Evolutionary conservation across 345 rosid genomes (phyloP).

Genomic region (Laguncularia racemosa): DNA sequence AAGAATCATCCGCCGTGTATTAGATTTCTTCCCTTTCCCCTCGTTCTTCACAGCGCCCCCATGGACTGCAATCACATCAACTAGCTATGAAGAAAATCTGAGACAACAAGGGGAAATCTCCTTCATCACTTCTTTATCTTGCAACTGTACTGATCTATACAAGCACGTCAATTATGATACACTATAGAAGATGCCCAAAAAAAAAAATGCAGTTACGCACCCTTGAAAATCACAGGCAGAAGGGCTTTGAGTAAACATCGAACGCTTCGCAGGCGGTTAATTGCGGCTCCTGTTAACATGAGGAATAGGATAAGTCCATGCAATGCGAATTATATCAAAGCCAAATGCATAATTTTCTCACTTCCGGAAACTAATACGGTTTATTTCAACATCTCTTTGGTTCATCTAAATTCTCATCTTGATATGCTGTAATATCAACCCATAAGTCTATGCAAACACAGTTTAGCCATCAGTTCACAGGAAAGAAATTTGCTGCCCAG

Average conservation of each 20-base stretch:
- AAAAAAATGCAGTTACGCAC: not conserved
- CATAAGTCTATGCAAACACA: not conserved
- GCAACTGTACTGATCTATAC: too few relatives aligned
- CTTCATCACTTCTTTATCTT: too few relatives aligned
- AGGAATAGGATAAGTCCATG: constrained; percentile 1
- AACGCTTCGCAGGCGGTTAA: constrained; percentile 66
- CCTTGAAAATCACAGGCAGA: constrained; percentile 38
- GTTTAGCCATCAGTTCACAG: too few relatives aligned
- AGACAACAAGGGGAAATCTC: too few relatives aligned
- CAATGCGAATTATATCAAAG: not conserved
- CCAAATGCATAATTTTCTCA: not conserved
- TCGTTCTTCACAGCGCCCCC: too few relatives aligned
- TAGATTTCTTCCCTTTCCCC: too few relatives aligned
- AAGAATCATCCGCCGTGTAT: too few relatives aligned
- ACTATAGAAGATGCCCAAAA: not conserved
- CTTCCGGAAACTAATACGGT: not conserved
- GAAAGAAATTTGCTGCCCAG: too few relatives aligned
- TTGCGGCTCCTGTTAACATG: constrained; percentile 60
- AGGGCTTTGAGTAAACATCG: constrained; percentile 65
- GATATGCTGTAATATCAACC: not conserved
- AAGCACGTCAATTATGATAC: not conserved
- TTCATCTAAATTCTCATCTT: too few relatives aligned
- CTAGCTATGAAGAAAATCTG: too few relatives aligned
- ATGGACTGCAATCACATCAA: too few relatives aligned
- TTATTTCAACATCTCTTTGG: too few relatives aligned